Conservation (phyloP, 1,284 basidiomycete species). For the Athelia sp. region DNA sequence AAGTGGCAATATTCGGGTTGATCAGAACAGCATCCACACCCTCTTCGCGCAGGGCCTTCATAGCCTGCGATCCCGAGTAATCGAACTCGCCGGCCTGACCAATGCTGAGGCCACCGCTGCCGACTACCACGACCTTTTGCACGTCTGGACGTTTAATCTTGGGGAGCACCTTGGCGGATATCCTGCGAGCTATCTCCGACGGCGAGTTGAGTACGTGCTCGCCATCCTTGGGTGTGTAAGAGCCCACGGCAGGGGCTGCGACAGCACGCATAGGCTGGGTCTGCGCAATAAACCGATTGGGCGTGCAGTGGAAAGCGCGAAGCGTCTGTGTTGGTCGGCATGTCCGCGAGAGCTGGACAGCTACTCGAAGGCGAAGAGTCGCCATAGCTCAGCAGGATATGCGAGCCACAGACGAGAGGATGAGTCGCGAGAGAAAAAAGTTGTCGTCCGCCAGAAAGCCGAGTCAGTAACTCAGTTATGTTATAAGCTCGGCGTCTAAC, state of each 20-base stretch:
- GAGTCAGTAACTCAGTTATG: no score
- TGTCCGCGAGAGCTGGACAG: not conserved
- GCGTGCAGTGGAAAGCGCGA: not conserved
- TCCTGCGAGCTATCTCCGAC: constrained; percentile 85
- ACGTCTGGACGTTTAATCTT: constrained; percentile 86
- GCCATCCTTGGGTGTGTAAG: constrained; percentile 62
- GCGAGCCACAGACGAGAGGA: no score
- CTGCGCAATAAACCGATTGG: not conserved
- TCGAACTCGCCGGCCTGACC: constrained; percentile 99
- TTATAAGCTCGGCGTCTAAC: no score
- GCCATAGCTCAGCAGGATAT: no score
- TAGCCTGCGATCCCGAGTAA: constrained; percentile 97
- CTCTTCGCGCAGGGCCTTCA: constrained; percentile 96
- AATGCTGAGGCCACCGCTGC: constrained; percentile 94
- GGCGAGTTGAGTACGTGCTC: constrained; percentile 88
- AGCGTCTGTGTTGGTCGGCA: not conserved
- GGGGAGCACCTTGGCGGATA: constrained; percentile 89
- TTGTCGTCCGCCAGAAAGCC: no score
- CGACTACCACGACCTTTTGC: constrained; percentile 94
- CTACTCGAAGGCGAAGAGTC: no score
- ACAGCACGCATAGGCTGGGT: constrained; percentile 48
- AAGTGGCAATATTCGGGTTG: constrained; percentile 97
- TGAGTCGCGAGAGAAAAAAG: no score
- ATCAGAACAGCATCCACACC: constrained; percentile 94
- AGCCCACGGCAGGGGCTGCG: constrained; percentile 76